phyloP scores from a whole-genome alignment of 805 yeast species.

The Teunomyces cretensis region DNA sequence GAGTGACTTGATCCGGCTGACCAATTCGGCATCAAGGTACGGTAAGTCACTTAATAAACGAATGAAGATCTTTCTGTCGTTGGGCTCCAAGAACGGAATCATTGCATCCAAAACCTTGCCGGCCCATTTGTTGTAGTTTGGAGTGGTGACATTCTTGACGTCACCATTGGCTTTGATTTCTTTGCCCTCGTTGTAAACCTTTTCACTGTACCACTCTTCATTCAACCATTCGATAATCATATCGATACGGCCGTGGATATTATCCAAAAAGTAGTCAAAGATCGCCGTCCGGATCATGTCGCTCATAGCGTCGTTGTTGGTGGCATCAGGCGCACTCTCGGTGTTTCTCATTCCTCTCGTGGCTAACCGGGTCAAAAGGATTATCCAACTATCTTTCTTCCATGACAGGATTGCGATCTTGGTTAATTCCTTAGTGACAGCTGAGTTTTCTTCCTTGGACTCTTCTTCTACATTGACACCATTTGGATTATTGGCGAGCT shows the following conservation, averaged over 20 bases:
- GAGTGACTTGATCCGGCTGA: conserved; percentile 65
- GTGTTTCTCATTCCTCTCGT: conserved; percentile 67
- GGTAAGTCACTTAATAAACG: conserved; percentile 89
- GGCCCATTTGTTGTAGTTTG: conserved; percentile 64
- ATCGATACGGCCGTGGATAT: conserved; percentile 71
- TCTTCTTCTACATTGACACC: conserved; percentile 13
- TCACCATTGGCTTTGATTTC: conserved; percentile 15
- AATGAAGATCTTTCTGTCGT: conserved; percentile 77
- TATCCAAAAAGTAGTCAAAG: conserved; percentile 69
- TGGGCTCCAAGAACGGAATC: conserved; percentile 79
- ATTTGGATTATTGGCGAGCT: conserved; percentile 37
- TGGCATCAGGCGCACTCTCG: conserved; percentile 22
- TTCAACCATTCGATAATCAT: conserved; percentile 87
- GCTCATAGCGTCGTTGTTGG: conserved; percentile 43
- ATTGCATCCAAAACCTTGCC: conserved; percentile 70
- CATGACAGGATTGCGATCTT: conserved; percentile 52
- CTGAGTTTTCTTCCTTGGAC: conserved; percentile 19
- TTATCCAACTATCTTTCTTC: conserved; percentile 72
- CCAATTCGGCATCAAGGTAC: conserved; percentile 58
- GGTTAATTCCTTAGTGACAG: conserved; percentile 52
- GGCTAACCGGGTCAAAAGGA: conserved; percentile 71
- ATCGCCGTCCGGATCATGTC: conserved; percentile 67
- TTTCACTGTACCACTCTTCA: conserved; percentile 87
- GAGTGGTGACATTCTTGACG: background rate
- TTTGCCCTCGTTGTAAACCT: conserved; percentile 35